These are phyloP conservation scores for Globisporangium cylindrosporum DNA, from an alignment of 352 stramenopile species.

Conservation along the genomic window DNA sequence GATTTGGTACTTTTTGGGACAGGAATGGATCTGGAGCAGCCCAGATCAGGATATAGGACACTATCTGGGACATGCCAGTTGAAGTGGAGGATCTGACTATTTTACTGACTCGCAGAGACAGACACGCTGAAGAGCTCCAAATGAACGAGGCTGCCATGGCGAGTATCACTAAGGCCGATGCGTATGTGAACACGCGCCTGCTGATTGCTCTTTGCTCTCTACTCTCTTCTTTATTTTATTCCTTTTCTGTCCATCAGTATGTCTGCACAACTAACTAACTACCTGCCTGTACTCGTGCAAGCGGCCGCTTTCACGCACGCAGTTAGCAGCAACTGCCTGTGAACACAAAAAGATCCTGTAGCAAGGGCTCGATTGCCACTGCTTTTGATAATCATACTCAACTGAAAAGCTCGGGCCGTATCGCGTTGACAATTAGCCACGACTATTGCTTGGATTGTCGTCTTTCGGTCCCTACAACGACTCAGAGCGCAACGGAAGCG, in stretches of 20 bases:
- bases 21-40: neutral
- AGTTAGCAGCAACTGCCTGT: no score
- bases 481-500: neutral
- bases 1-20: constrained; percentile 5
- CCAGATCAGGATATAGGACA: neutral
- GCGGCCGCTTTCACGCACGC: no score
- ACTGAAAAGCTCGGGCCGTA: no score
- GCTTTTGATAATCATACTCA: no score
- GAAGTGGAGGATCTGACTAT: neutral
- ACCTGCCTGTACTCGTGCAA: neutral
- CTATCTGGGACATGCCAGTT: neutral
- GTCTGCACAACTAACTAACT: neutral
- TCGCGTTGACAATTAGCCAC: no score
- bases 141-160: neutral
- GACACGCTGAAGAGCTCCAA: neutral
- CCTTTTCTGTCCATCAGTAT: neutral
- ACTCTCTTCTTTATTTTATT: neutral
- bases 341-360: neutral
- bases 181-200: neutral
- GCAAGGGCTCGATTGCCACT: no score
- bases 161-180: neutral
- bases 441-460: neutral
- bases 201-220: neutral
- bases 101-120: neutral
- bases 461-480: neutral